Evolutionary conservation across 805 yeast genomes (phyloP).

Genomic region (Candida pseudoglaebosa): DNA sequence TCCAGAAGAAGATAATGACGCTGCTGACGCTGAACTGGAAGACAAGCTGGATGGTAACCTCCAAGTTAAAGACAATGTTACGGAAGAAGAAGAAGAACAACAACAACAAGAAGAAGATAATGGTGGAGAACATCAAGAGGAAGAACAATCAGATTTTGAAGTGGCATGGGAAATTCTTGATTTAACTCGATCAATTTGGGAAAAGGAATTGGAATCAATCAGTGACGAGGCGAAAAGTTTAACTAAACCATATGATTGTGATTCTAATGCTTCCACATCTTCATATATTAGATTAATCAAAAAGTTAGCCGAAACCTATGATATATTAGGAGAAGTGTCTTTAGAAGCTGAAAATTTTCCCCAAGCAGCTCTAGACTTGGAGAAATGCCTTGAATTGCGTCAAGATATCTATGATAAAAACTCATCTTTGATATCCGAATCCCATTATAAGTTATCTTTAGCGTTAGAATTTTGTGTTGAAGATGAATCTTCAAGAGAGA

Average conservation of each 20-base stretch:
- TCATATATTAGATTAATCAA: slow-evolving; percentile 35
- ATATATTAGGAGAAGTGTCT: slow-evolving; percentile 83
- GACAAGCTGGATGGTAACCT: slow-evolving; percentile 15
- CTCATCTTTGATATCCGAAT: slow-evolving; percentile 67
- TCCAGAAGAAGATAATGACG: slow-evolving; percentile 19
- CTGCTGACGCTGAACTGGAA: slow-evolving; percentile 8
- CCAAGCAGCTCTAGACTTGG: slow-evolving; percentile 72
- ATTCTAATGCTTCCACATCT: slow-evolving; percentile 27
- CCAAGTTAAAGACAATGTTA: slow-evolving; percentile 19
- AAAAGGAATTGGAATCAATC: slow-evolving; percentile 24
- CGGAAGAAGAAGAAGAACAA: slow-evolving; percentile 14
- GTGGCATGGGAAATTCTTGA: slow-evolving; percentile 87
- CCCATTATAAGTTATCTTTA: slow-evolving; percentile 74
- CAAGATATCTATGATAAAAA: slow-evolving; percentile 44
- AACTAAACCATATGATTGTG: slow-evolving; percentile 16
- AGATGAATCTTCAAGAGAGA: slow-evolving; percentile 40
- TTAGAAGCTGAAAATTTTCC: slow-evolving; percentile 83
- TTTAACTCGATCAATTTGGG: slow-evolving; percentile 65
- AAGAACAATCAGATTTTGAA: slow-evolving; percentile 69
- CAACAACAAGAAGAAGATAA: slow-evolving; percentile 18
- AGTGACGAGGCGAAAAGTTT: slow-evolving; percentile 22
- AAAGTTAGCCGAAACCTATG: slow-evolving; percentile 70
- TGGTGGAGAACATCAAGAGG: slow-evolving; percentile 15
- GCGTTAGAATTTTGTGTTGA: slow-evolving; percentile 72
- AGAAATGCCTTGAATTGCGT: slow-evolving; percentile 53